These are phyloP conservation scores for Amanita muscaria DNA, from an alignment of 768 basidiomycete genomes.

Conservation along the genomic window DNA sequence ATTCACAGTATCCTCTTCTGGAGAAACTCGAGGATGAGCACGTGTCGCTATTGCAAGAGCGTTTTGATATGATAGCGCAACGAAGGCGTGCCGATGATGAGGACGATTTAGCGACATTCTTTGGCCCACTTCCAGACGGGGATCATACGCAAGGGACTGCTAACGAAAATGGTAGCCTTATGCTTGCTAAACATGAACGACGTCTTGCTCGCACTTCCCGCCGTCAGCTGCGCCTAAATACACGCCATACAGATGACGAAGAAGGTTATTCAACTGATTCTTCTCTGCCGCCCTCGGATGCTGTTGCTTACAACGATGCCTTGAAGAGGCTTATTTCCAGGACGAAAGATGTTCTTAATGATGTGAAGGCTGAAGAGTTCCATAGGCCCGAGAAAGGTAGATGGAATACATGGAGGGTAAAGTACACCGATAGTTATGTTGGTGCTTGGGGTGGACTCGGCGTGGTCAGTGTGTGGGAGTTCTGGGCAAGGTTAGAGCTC, in stretches of 20 bases:
- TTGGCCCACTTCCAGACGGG: constrained; percentile 39
- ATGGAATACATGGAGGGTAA: constrained; percentile 64
- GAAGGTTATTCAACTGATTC: constrained; percentile 89
- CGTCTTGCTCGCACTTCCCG: constrained; percentile 51
- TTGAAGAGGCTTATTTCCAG: constrained; percentile 42
- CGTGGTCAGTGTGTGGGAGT: constrained; percentile 86
- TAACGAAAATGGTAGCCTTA: not conserved
- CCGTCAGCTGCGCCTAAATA: constrained; percentile 32
- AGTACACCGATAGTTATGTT: constrained; percentile 72
- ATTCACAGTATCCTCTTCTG: constrained; percentile 65
- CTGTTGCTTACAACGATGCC: constrained; percentile 60
- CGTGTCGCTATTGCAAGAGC: constrained; percentile 64
- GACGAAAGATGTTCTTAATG: constrained; percentile 55
- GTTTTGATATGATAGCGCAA: constrained; percentile 54
- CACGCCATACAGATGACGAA: constrained; percentile 32
- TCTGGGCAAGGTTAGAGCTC: constrained; percentile 84
- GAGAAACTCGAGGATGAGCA: constrained; percentile 75
- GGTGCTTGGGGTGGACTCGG: constrained; percentile 91
- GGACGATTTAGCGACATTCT: constrained; percentile 68
- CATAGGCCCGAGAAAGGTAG: constrained; percentile 63
- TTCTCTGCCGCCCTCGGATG: constrained; percentile 56
- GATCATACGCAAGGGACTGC: constrained; percentile 11
- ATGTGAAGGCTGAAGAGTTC: constrained; percentile 83
- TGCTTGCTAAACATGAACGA: constrained; percentile 41
- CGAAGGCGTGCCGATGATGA: constrained; percentile 71